Evolutionary conservation across 2,329 filamentous ascomycete genomes (phyloP).

Genomic region (Grosmannia huntii): DNA sequence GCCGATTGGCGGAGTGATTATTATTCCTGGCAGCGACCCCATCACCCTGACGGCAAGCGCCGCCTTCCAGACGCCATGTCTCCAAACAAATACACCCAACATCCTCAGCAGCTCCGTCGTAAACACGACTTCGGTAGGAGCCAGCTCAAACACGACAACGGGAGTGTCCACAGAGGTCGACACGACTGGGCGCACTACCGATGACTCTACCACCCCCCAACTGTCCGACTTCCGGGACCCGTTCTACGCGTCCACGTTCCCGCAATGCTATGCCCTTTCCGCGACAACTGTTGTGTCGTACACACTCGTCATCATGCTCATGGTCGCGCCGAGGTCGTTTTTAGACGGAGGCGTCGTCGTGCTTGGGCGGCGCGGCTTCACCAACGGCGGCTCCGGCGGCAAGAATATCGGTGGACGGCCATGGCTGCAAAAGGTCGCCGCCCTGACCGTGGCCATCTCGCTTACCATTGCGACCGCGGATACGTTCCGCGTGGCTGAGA

Average conservation of each 20-base stretch:
- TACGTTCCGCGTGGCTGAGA: slow-evolving; percentile 72
- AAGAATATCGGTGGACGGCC: slow-evolving; percentile 83
- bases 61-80: slow-evolving; percentile 47
- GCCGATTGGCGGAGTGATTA: slow-evolving; percentile 31
- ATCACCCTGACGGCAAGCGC: slow-evolving; percentile 47
- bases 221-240: slow-evolving; percentile 64
- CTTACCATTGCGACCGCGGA: slow-evolving; percentile 88
- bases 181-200: slow-evolving; percentile 1
- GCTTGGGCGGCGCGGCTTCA: slow-evolving; percentile 70
- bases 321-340: slow-evolving; percentile 90
- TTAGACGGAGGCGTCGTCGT: slow-evolving; percentile 76
- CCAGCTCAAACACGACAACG: slow-evolving; percentile 9
- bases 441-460: slow-evolving; percentile 65
- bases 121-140: slow-evolving; percentile 16
- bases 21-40: slow-evolving; percentile 37
- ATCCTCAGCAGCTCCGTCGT: slow-evolving; percentile 21
- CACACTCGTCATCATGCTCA: slow-evolving; percentile 83
- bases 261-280: slow-evolving; percentile 85
- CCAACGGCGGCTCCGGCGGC: slow-evolving; percentile 63
- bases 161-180: background rate
- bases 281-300: slow-evolving; percentile 85
- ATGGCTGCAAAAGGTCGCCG: slow-evolving; percentile 79
- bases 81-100: slow-evolving; percentile 24
- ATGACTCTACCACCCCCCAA: slow-evolving; percentile 19
- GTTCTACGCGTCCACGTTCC: slow-evolving; percentile 88